Conservation (phyloP, 148 eudicot genomes). For the Cornus kousa region DNA sequence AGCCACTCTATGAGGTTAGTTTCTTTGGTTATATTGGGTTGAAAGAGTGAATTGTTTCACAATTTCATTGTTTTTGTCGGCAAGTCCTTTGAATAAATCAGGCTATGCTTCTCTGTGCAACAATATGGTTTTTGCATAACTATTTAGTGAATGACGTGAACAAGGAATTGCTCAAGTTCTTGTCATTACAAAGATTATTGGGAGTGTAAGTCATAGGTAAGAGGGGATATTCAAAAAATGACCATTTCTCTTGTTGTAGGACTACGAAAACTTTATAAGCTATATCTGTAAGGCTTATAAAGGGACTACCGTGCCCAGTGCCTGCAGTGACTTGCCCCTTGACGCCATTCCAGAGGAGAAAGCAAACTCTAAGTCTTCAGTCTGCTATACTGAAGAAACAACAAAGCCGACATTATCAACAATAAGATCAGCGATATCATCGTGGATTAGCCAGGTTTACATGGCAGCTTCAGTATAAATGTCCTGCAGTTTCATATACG, state of each 20-base stretch:
- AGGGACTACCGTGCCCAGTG: constrained; percentile 45
- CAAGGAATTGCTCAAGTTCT: not conserved
- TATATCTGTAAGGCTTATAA: constrained; percentile 73
- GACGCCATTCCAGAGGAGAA: constrained; percentile 17
- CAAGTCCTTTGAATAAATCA: not conserved
- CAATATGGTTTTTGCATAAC: not conserved
- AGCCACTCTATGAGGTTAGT: too few species aligned
- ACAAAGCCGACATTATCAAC: constrained; percentile 17
- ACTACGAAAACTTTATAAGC: constrained; percentile 52
- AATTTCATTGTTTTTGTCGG: not conserved
- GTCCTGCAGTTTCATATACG: constrained; percentile 23
- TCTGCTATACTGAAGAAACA: constrained; percentile 28
- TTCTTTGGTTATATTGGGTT: too few species aligned
- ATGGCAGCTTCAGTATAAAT: constrained; percentile 27
- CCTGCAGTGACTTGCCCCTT: constrained; percentile 40
- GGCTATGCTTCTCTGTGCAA: not conserved
- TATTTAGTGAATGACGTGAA: not conserved
- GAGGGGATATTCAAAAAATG: not conserved
- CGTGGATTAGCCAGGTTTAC: constrained; percentile 28
- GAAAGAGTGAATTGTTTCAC: too few species aligned
- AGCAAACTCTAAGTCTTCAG: constrained; percentile 16
- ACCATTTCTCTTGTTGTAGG: constrained; percentile 34
- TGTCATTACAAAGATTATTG: not conserved
- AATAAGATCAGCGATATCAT: constrained; percentile 21
- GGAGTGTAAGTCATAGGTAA: not conserved